phyloP scores from a whole-genome alignment of 805 yeast genomes.

The Teunomyces gatunensis region DNA sequence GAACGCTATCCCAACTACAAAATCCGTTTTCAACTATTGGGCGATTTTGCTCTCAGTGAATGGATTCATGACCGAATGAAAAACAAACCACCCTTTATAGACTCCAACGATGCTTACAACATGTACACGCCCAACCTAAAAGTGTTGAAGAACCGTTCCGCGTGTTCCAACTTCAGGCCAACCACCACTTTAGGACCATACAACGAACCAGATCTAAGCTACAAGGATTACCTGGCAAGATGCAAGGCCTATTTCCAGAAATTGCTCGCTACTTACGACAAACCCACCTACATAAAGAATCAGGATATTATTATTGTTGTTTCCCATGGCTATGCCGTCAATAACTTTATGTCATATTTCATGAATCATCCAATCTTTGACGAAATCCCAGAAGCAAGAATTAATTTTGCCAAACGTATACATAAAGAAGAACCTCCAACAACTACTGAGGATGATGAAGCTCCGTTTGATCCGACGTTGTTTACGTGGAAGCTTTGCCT shows the following conservation, averaged over 20 bases:
- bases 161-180: conserved; percentile 41
- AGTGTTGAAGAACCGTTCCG: conserved; percentile 28
- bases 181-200: conserved; percentile 41
- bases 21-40: conserved; percentile 36
- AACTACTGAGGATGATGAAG: conserved; percentile 9
- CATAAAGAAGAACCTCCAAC: conserved; percentile 5
- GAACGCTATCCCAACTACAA: conserved; percentile 26
- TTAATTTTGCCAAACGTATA: conserved; percentile 31
- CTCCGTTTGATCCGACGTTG: conserved; percentile 11
- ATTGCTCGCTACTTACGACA: conserved; percentile 42
- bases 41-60: conserved; percentile 45
- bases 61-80: conserved; percentile 46
- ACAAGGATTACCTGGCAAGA: conserved; percentile 37
- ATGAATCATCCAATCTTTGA: conserved; percentile 44
- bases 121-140: conserved; percentile 45
- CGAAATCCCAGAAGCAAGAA: conserved; percentile 40
- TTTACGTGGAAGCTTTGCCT: conserved; percentile 31
- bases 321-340: conserved; percentile 42
- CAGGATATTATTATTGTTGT: conserved; percentile 37
- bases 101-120: conserved; percentile 44
- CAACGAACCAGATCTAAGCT: conserved; percentile 40
- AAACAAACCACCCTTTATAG: conserved; percentile 41
- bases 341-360: conserved; percentile 38
- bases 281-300: conserved; percentile 28
- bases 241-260: conserved; percentile 40